Evolutionary conservation across 2,329 filamentous ascomycete species (phyloP), one percentile per base, ranked within the genome.

Genomic region (Emmonsia crescens): DNA sequence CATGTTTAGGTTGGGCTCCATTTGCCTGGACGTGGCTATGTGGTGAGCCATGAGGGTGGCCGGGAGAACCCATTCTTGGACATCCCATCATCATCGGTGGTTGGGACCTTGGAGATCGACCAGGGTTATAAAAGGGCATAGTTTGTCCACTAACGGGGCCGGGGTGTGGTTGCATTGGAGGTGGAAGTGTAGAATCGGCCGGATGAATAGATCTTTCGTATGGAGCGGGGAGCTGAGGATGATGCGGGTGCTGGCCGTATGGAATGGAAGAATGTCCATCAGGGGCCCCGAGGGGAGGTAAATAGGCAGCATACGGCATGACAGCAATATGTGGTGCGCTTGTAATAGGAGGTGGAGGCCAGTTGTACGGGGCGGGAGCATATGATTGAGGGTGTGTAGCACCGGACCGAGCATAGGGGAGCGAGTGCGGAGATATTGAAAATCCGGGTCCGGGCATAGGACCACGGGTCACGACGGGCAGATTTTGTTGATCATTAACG

Each of bases 401-500:
- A 21, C 72, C 64, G 67, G 73, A 65, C 66, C 79, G 76, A 10
- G 81, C 79, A 58, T 83, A 85, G 66, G 79, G 83, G 69, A 82
- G 78, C 57, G 75, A 76, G 63, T 83, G 78, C 62, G 80, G 78
- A 57, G 79, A 74, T 33, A 81, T 77, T 6, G 80, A 76, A 70
- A 83, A 85, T 12, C 74, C 68, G 19, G 81, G 79, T 27, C 79
- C 79, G 38, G 78, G 75, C 82, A 86, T 85, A 5, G 84, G 91
- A 0, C 88, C 84, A 66, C 91, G 84, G 14, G 91, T 93, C 46
- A 95, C 84, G 2, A 89, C 87, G 14, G 92, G 90, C 16, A 91
- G 86, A 62, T 87, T 88, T 72, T 88, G 88, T 64, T 87, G 82
- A 70, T 96, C 93, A 71, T 91, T 90, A 68, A 96, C 85, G 54